phyloP scores from a whole-genome alignment of 345 rosid genomes.

The Rhodamnia argentea region DNA sequence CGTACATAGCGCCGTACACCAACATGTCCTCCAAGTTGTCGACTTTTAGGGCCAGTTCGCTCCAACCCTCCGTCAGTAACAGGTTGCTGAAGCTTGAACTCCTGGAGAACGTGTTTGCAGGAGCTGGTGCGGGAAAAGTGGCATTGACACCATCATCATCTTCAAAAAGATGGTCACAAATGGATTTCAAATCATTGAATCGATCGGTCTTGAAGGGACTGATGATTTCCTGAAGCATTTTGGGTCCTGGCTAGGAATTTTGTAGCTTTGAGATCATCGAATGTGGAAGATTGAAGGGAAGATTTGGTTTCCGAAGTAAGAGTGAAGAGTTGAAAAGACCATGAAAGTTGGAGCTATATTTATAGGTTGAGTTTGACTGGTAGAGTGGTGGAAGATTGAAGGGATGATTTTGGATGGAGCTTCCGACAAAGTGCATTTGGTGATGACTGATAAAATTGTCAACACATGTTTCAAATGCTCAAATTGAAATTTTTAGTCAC shows the following conservation, averaged over 20 bases:
- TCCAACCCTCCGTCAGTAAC: constrained; percentile 19
- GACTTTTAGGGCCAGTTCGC: constrained; percentile 16
- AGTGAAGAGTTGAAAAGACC: too few species aligned
- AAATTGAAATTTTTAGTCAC: neutral
- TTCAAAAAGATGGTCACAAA: neutral
- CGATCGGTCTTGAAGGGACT: neutral
- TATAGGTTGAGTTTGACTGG: neutral
- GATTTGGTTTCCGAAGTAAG: neutral
- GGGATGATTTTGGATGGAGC: neutral
- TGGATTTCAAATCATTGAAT: neutral
- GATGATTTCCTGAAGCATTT: neutral
- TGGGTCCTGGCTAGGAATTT: neutral
- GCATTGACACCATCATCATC: neutral
- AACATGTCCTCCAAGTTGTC: constrained; percentile 26
- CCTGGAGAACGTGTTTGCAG: neutral
- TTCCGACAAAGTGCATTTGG: fast-evolving
- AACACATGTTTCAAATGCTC: neutral
- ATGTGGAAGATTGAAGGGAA: neutral
- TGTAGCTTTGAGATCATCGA: neutral
- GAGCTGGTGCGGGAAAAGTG: neutral
- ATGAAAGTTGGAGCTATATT: too few species aligned
- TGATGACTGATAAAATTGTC: neutral
- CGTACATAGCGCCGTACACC: constrained; percentile 12
- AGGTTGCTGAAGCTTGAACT: constrained; percentile 22
- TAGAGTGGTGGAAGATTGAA: neutral